Base-by-base conservation (phyloP, 2,329 filamentous ascomycete species). In the Pezicula radicicola region DNA sequence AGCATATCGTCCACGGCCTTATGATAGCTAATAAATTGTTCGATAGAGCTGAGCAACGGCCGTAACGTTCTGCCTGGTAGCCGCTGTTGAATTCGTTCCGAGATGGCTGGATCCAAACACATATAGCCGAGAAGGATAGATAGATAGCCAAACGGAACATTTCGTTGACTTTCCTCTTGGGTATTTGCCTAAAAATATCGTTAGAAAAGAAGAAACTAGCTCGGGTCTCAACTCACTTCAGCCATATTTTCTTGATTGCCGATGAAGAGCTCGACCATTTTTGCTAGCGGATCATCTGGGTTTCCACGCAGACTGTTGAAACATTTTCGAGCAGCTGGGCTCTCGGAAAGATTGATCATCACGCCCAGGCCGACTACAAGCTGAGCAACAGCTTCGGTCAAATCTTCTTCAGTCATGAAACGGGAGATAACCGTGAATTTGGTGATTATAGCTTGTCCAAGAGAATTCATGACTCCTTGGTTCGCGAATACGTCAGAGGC, bases 321-420 rank as follows among this genome's bases (percentile, higher is more conserved):
- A 68, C 73, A 55, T 63, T 72, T 67, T 49, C 85, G 77, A 12
- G 88, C 85, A 19, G 75, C 68, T 15, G 83, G 75, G 63, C 85
- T 91, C 64, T 96, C 91, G 8, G 89, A 82, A 50, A 97, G 80
- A 63, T 97, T 97, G 68, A 96, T 96, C 70, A 93, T 81, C 19
- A 90, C 83, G 0, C 91, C 92, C 37, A 96, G 74, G 48, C 89
- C 80, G 40, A 97, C 77, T 46, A 96, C 81, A 13, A 96, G 76
- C 46, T 83, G 79, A 59, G 96, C 87, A 49, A 92, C 72, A 1
- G 77, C 70, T 19, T 74, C 73, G 10, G 75, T 67, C 49, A 81
- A 75, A n/a, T 73, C 70, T 27, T 76, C 75, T 43, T 73, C 74
- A 6, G 71, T 70, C 51, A 82, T 70, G 6, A 76, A 75, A 2